Evolutionary conservation across 345 rosid genomes (phyloP).

Genomic region (Euphorbia pulcherrima): DNA sequence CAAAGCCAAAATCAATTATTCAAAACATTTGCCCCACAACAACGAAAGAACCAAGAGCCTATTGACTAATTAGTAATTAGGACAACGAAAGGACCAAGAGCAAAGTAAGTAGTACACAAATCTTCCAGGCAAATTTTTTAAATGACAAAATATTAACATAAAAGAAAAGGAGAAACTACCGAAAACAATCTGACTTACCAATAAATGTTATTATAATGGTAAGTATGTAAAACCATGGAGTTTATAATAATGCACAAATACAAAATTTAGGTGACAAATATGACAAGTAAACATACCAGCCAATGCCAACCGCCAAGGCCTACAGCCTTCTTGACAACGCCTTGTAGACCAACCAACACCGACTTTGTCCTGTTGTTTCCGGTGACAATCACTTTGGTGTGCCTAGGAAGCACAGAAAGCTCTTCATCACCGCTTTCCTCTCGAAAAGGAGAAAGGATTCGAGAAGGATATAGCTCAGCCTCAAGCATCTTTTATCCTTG

Average conservation of each 20-base stretch:
- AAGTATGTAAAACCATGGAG: neutral
- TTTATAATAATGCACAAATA: neutral
- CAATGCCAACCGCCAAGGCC: constrained; percentile 85
- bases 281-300: constrained; percentile 44
- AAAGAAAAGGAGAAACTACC: neutral
- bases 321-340: constrained; percentile 73
- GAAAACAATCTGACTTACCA: neutral
- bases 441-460: constrained; percentile 45
- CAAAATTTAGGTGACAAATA: neutral
- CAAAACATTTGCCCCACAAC: neutral
- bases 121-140: neutral
- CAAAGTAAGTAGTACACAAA: neutral
- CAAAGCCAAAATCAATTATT: neutral
- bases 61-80: neutral
- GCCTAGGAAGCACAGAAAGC: constrained; percentile 66
- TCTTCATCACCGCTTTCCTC: constrained; percentile 68
- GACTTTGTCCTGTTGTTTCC: constrained; percentile 72
- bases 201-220: neutral
- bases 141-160: neutral
- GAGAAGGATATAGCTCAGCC: constrained; percentile 42
- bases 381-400: constrained; percentile 63
- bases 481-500: constrained; percentile 34
- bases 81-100: neutral
- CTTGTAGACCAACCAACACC: constrained; percentile 62
- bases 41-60: neutral